These are phyloP conservation scores for Diaporthe longicolla DNA, from an alignment of 2,329 filamentous ascomycete species.

Conservation along the genomic window DNA sequence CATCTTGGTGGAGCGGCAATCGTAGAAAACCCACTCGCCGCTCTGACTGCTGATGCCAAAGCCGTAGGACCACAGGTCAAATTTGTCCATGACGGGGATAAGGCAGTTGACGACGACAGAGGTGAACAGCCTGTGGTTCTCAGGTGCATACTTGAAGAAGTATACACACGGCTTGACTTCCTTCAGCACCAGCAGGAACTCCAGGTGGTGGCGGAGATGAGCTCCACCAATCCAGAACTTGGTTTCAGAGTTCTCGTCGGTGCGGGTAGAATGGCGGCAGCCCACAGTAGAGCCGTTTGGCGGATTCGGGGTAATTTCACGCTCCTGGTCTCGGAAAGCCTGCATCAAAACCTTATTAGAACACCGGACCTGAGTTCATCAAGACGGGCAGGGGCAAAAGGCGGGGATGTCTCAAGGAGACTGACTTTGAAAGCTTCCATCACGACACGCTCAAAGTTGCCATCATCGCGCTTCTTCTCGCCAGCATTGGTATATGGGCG, in stretches of 20 bases:
- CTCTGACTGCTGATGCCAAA: not conserved
- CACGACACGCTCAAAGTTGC: not conserved
- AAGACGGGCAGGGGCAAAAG: not conserved
- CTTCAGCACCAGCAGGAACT: not conserved
- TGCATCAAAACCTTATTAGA: not conserved
- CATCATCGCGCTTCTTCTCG: not conserved
- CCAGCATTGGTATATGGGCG: not conserved
- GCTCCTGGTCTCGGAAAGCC: not conserved
- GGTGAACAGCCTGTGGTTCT: not conserved
- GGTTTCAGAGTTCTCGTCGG: not conserved
- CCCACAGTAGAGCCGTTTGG: not conserved
- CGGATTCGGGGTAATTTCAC: not conserved
- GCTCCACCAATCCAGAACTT: not conserved
- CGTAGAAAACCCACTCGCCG: not conserved
- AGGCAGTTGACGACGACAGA: not conserved
- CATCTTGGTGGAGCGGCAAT: not conserved
- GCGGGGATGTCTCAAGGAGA: not conserved
- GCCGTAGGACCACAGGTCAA: not conserved
- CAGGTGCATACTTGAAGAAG: fast-evolving
- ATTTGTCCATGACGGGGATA: not conserved
- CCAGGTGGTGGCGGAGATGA: not conserved
- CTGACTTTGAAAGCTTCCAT: slow-evolving; percentile 10
- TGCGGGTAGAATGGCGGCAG: too few relatives aligned
- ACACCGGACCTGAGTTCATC: not conserved
- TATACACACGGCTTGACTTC: not conserved